phyloP scores from a whole-genome alignment of 345 rosid genomes.

The Noccaea caerulescens region DNA sequence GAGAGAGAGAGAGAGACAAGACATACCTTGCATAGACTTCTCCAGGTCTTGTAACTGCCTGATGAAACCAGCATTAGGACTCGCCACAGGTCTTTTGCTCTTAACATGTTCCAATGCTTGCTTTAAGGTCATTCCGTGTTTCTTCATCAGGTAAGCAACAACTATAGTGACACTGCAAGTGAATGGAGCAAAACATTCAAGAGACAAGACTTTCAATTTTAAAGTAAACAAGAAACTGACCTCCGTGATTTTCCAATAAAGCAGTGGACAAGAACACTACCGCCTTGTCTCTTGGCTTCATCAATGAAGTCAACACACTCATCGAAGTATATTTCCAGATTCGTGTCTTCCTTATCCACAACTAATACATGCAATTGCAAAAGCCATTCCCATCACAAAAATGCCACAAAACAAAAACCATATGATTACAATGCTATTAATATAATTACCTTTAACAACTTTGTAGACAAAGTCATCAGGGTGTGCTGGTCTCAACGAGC shows the following conservation, averaged over 20 bases:
- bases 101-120: constrained; percentile 69
- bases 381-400: background rate
- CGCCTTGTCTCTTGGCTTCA: constrained; percentile 53
- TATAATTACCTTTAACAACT: constrained; percentile 19
- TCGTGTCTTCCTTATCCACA: constrained; percentile 60
- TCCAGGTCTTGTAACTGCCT: constrained; percentile 52
- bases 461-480: constrained; percentile 53
- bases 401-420: background rate
- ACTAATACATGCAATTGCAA: constrained; percentile 50
- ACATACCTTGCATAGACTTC: constrained; percentile 53
- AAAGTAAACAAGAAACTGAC: constrained; percentile 27
- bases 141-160: constrained; percentile 79
- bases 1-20: background rate
- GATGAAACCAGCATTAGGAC: constrained; percentile 66
- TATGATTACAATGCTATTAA: too few relatives aligned
- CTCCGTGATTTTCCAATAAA: constrained; percentile 51
- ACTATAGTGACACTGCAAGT: constrained; percentile 67
- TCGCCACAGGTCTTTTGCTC: constrained; percentile 58
- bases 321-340: constrained; percentile 60
- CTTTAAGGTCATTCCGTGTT: constrained; percentile 55
- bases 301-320: constrained; percentile 74
- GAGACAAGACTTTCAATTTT: background rate
- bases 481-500: constrained; percentile 46
- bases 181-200: constrained; percentile 8
- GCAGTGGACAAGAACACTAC: constrained; percentile 57